phyloP scores from a whole-genome alignment of 306 rosid genomes.

The Cercis canadensis region DNA sequence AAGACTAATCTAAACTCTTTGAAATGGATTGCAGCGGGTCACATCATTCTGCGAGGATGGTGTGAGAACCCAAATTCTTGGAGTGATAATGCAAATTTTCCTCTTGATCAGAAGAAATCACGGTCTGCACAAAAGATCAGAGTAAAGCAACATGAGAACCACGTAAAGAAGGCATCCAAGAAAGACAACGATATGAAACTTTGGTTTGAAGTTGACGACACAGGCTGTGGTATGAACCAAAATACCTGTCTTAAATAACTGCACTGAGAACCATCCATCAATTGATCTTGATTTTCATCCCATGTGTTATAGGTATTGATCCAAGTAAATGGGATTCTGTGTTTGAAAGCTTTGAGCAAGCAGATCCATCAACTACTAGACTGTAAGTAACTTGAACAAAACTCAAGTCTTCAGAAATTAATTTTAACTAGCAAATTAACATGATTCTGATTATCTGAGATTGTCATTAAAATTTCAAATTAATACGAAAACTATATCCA shows the following conservation, averaged over 20 bases:
- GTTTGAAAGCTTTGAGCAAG: constrained; percentile 99
- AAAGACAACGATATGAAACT: constrained; percentile 73
- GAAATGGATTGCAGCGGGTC: constrained; percentile 82
- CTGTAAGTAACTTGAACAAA: constrained; percentile 59
- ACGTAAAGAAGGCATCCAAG: constrained; percentile 55
- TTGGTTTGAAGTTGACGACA: constrained; percentile 98
- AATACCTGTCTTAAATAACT: constrained; percentile 19
- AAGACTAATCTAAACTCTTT: constrained; percentile 29
- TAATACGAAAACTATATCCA: constrained; percentile 26
- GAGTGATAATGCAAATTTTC: constrained; percentile 48
- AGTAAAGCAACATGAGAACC: constrained; percentile 67
- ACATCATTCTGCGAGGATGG: constrained; percentile 91
- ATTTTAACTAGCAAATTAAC: constrained; percentile 7
- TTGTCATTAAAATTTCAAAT: constrained; percentile 20
- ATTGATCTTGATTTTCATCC: constrained; percentile 19
- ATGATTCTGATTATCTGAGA: constrained; percentile 16
- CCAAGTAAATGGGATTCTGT: constrained; percentile 97
- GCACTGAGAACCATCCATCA: constrained; percentile 15
- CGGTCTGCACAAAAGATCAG: constrained; percentile 59
- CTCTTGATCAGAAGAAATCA: constrained; percentile 62
- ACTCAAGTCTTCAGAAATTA: not conserved
- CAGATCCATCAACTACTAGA: constrained; percentile 97
- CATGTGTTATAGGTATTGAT: constrained; percentile 70
- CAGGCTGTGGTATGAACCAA: constrained; percentile 84
- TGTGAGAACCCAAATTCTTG: constrained; percentile 59